Evolutionary conservation across 2,329 filamentous ascomycete genomes (phyloP).

Genomic region (Phyllosticta citribraziliensis): DNA sequence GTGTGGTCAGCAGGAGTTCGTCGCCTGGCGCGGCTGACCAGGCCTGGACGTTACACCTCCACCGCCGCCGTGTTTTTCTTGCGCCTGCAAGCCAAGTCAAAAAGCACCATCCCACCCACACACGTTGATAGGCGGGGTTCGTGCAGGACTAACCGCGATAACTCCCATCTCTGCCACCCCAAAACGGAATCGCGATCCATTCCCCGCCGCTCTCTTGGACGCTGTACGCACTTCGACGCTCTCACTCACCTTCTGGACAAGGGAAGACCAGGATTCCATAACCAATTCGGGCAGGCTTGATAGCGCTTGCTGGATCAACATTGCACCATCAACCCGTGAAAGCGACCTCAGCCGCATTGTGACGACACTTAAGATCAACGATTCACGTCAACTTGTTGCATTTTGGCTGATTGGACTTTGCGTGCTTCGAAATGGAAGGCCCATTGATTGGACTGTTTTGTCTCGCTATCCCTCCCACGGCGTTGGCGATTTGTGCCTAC

Average conservation of each 20-base stretch:
- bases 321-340: background rate
- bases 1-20: background rate
- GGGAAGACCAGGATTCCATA: background rate
- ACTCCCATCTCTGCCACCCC: background rate
- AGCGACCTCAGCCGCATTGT: background rate
- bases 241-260: background rate
- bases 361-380: background rate
- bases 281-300: background rate
- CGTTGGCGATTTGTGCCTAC: background rate
- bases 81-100: background rate
- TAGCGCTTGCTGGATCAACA: background rate
- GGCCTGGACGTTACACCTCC: background rate
- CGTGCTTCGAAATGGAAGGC: background rate
- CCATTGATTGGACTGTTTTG: background rate
- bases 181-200: slow-evolving; percentile 9
- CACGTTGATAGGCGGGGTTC: background rate
- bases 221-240: background rate
- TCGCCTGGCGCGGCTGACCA: background rate
- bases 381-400: background rate
- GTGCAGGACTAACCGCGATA: background rate
- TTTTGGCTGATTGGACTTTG: background rate
- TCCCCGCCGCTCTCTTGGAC: background rate
- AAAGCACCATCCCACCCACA: background rate
- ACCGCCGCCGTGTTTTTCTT: background rate
- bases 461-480: background rate